phyloP scores from a whole-genome alignment of 2,329 filamentous ascomycete genomes.

The Penicillium decumbens region DNA sequence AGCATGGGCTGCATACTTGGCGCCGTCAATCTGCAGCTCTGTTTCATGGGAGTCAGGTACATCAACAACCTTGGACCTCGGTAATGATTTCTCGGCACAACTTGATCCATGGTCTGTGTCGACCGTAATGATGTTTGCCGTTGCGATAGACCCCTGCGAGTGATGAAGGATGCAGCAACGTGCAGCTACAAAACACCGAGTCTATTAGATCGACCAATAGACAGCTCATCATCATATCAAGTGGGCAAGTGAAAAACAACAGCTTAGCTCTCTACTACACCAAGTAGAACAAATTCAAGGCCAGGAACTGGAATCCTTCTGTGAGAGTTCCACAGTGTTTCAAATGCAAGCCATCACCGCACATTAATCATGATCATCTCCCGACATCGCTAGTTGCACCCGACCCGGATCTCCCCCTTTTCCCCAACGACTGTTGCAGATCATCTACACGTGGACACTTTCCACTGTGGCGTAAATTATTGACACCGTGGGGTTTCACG shows the following conservation, averaged over 20 bases:
- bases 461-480: background rate
- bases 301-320: background rate
- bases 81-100: background rate
- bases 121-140: background rate
- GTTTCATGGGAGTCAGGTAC: background rate
- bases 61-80: background rate
- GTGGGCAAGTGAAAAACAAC: background rate
- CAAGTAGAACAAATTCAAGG: background rate
- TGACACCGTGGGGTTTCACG: background rate
- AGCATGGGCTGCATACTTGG: background rate
- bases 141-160: background rate
- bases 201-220: conserved; percentile 1
- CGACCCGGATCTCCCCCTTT: background rate
- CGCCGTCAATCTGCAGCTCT: background rate
- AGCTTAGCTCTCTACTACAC: background rate
- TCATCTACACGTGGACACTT: conserved; percentile 14
- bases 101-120: background rate
- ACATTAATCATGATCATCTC: conserved; percentile 11
- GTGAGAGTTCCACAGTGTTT: conserved; percentile 6
- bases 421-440: conserved; percentile 4
- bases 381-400: conserved; percentile 6
- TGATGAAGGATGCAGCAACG: conserved; percentile 1
- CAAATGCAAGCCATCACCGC: conserved; percentile 8
- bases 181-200: conserved; percentile 13
- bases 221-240: background rate